Percentiles rank a stretch among this genome's conserved stretches.
Evolutionary conservation across 208 protist species (phyloP).

Genomic region (Trypanosoma platydactyli): DNA sequence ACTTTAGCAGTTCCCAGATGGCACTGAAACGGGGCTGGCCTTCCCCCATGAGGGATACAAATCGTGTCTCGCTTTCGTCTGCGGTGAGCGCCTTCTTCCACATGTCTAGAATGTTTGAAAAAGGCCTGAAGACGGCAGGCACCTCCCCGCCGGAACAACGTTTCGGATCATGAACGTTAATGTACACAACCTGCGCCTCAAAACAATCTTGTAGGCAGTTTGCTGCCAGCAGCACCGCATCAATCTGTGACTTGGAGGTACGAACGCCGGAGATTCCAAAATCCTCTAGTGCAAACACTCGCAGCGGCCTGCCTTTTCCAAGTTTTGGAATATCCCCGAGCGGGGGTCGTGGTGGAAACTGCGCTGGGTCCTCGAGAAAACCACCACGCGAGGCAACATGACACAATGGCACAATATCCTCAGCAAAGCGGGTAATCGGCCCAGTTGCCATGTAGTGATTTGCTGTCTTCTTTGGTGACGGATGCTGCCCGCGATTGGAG

Average conservation of each 20-base stretch:
- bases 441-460: constrained; percentile 89
- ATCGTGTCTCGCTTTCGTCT: constrained; percentile 64
- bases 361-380: constrained; percentile 60
- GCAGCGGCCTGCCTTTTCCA: constrained; percentile 26
- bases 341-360: constrained; percentile 63
- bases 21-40: constrained; percentile 28
- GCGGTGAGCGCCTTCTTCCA: constrained; percentile 62
- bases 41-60: constrained; percentile 62
- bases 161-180: constrained; percentile 66
- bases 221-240: constrained; percentile 57
- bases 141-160: constrained; percentile 60
- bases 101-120: constrained; percentile 63
- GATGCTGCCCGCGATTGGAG: constrained; percentile 79
- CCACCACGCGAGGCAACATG: constrained; percentile 74
- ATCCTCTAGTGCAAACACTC: constrained; percentile 83
- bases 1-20: constrained; percentile 46
- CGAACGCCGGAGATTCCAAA: constrained; percentile 57
- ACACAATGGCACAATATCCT: constrained; percentile 80
- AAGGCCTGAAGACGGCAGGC: constrained; percentile 54
- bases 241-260: constrained; percentile 50
- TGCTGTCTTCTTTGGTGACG: constrained; percentile 57
- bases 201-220: constrained; percentile 52
- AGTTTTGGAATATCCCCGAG: constrained; percentile 53
- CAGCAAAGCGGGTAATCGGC: constrained; percentile 78
- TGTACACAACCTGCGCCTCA: constrained; percentile 63